Base-by-base conservation (phyloP, 2,329 filamentous ascomycete species). In the Sodiomyces alkalinus region DNA sequence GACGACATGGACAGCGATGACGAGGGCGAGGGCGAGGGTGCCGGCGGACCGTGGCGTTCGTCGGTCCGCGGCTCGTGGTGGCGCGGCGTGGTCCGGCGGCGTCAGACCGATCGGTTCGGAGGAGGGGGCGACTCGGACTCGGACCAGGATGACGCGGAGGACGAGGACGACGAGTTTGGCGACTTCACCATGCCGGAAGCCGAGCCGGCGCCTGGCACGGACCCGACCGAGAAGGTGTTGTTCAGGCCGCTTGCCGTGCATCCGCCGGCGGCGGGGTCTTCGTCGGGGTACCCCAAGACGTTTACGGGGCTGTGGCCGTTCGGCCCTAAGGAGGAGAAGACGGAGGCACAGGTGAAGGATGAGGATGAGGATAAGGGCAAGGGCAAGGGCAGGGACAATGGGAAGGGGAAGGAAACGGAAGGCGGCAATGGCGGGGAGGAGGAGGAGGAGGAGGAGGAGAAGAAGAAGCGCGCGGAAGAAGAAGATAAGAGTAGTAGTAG, bases 181-280 rank as follows among this genome's bases (percentile, higher is more conserved):
- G 75, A 79, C 33, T 78, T 78, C 39, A 72, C 70, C 37, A 70
- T 78, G 54, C 66, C 72, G 8, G 71, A 74, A 44, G 54, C 62
- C 28, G 55, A 52, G 38, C 24, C 41, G 40, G 33, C 41, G 46
- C 26, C 45, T 42, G 28, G 23, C 6, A 25, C 33, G 12, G 47
- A 48, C 17, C 39, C 41, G 4, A 44, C 47, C 5, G 52, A 59
- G 9, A 55, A 53, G 16, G 52, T 62, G n/a, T 54, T 73, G 3
- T 48, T 72, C 31, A 64, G 66, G 38, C 68, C 68, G 3, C 51
- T 70, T 3, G 58, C 64, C 0, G 55, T 71, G 6, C 64, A 72
- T 29, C 65, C 64, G 2, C 51, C 57, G 7, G 53, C 49, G 27
- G 55, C 52, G 23, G 52, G 43, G 4, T 45, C 48, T 6, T 37